phyloP scores from a whole-genome alignment of 108 stramenopile species.

The Bacterosira constricta region DNA sequence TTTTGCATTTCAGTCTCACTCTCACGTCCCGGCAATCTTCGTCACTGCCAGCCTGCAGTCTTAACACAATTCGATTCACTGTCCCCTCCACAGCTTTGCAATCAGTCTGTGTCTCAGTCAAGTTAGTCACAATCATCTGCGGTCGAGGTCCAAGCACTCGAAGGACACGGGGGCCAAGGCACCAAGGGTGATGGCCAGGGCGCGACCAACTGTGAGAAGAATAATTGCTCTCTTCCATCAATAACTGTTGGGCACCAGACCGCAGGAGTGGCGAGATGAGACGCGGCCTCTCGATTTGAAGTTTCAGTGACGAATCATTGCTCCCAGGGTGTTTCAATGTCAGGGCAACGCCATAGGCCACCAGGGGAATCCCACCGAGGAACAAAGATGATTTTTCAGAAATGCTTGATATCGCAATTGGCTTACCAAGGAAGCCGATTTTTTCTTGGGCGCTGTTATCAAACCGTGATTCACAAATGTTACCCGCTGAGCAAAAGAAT shows the following conservation, averaged over 20 bases:
- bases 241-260: slow-evolving; percentile 32
- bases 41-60: slow-evolving; percentile 52
- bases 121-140: slow-evolving; percentile 62
- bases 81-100: slow-evolving; percentile 80
- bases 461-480: slow-evolving; percentile 30
- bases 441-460: slow-evolving; percentile 1
- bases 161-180: slow-evolving; percentile 72
- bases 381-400: slow-evolving; percentile 7
- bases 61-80: slow-evolving; percentile 79
- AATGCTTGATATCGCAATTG: slow-evolving; percentile 26
- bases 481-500: slow-evolving; percentile 15
- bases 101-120: slow-evolving; percentile 57
- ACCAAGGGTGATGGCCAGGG: slow-evolving; percentile 58
- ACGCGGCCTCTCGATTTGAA: slow-evolving; percentile 20
- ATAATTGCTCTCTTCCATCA: slow-evolving; percentile 84
- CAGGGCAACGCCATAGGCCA: slow-evolving; percentile 65
- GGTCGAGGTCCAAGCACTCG: slow-evolving; percentile 73
- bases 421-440: slow-evolving; percentile 32
- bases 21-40: slow-evolving; percentile 66
- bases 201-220: slow-evolving; percentile 74
- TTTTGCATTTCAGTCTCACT: slow-evolving; percentile 43
- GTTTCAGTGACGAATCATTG: slow-evolving; percentile 8
- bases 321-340: slow-evolving; percentile 26
- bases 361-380: slow-evolving; percentile 74
- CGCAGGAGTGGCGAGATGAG: slow-evolving; percentile 38